Evolutionary conservation across 441 rosid genomes (phyloP).

Genomic region (Cnidoscolus chayamansa): DNA sequence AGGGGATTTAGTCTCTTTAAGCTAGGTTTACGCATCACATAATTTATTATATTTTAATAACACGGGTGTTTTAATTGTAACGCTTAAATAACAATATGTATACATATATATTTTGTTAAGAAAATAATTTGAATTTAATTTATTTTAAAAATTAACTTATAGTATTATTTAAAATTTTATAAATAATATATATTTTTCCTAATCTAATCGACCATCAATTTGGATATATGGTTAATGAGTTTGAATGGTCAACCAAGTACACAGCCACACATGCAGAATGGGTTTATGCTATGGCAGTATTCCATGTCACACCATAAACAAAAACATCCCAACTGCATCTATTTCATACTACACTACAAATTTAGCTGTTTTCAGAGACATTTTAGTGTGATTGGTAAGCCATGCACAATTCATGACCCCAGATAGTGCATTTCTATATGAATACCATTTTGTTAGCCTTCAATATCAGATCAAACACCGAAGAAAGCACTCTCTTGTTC

Average conservation of each 20-base stretch:
- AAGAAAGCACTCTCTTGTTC: background rate
- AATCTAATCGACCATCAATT: too few relatives aligned
- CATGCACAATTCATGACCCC: background rate
- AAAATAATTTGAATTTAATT: too few relatives aligned
- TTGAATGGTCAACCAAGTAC: background rate
- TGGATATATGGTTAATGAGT: constrained; percentile 14
- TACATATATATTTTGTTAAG: too few relatives aligned
- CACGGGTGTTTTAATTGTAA: too few relatives aligned
- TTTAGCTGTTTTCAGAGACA: too few relatives aligned
- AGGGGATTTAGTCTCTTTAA: too few relatives aligned
- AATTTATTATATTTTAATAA: too few relatives aligned
- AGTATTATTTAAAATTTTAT: too few relatives aligned
- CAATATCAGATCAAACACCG: background rate
- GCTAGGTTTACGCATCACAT: too few relatives aligned
- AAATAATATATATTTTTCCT: too few relatives aligned
- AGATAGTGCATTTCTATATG: background rate
- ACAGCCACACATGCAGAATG: background rate
- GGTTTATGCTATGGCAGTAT: background rate
- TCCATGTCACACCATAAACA: background rate
- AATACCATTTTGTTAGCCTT: background rate
- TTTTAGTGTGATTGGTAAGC: background rate
- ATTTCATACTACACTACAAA: background rate
- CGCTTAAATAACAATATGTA: too few relatives aligned
- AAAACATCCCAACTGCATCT: background rate
- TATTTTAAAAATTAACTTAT: too few relatives aligned